Conservation (phyloP, 2,329 filamentous ascomycete species). For the Ascochyta koolunga region DNA sequence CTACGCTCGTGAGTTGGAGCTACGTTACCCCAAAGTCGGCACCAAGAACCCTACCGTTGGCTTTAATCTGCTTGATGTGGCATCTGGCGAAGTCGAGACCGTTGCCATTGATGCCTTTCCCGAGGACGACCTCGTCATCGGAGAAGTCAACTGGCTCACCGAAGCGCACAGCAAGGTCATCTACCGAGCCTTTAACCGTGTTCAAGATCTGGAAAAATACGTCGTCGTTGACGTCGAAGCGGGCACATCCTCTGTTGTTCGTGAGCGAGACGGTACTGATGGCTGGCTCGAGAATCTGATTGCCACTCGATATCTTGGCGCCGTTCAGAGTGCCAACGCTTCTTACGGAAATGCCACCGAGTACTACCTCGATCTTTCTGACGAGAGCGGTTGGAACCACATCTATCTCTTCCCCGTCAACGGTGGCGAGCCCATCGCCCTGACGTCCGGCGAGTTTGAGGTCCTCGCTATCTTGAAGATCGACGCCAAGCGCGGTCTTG, state of each 20-base stretch:
- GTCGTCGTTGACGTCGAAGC: slow-evolving; percentile 63
- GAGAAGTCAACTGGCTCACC: slow-evolving; percentile 72
- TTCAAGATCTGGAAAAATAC: slow-evolving; percentile 69
- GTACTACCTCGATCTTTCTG: slow-evolving; percentile 72
- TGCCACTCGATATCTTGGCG: slow-evolving; percentile 62
- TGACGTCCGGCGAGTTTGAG: slow-evolving; percentile 72
- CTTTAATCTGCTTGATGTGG: slow-evolving; percentile 64
- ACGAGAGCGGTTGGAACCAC: slow-evolving; percentile 69
- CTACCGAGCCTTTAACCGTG: slow-evolving; percentile 71
- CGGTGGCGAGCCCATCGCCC: slow-evolving; percentile 60
- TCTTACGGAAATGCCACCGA: slow-evolving; percentile 47
- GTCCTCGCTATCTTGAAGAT: slow-evolving; percentile 65
- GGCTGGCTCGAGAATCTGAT: slow-evolving; percentile 69
- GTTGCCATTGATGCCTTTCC: slow-evolving; percentile 64
- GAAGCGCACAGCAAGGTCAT: slow-evolving; percentile 65
- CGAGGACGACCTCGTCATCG: slow-evolving; percentile 67
- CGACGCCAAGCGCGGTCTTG: slow-evolving; percentile 60
- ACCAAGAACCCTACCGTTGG: slow-evolving; percentile 69
- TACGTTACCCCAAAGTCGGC: slow-evolving; percentile 73
- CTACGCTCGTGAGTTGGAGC: slow-evolving; percentile 67
- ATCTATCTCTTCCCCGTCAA: slow-evolving; percentile 68
- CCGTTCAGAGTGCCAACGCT: slow-evolving; percentile 39
- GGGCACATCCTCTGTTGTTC: slow-evolving; percentile 55
- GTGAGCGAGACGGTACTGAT: slow-evolving; percentile 63
- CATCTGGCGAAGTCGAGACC: slow-evolving; percentile 51